Conservation (phyloP, 1,139 yeast species). For the Maudiozyma humilis region DNA sequence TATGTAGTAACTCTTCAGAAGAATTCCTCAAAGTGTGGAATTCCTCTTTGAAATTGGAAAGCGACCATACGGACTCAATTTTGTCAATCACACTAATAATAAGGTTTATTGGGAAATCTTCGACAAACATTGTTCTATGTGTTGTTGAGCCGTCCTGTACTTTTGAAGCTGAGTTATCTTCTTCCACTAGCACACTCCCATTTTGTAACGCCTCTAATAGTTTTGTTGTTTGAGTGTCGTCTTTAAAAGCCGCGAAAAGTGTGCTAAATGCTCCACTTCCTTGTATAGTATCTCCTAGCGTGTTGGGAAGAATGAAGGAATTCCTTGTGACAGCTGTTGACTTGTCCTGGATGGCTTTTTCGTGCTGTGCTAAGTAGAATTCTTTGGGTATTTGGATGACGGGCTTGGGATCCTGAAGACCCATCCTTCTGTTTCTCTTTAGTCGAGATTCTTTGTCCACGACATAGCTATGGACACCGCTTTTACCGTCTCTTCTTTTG, state of each 20-base stretch:
- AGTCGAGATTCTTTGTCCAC: constrained; percentile 20
- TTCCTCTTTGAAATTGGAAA: constrained; percentile 22
- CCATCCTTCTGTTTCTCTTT: constrained; percentile 25
- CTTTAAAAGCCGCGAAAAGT: constrained; percentile 20
- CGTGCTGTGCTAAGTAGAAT: constrained; percentile 27
- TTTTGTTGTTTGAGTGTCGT: constrained; percentile 17
- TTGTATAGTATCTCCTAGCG: constrained; percentile 5
- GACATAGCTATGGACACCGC: constrained; percentile 27
- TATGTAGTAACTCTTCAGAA: constrained; percentile 16
- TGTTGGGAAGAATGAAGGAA: constrained; percentile 17
- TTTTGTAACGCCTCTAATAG: constrained; percentile 26
- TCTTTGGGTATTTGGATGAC: constrained; percentile 28
- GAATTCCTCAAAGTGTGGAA: constrained; percentile 15
- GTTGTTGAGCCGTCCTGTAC: constrained; percentile 8
- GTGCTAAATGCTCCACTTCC: constrained; percentile 10
- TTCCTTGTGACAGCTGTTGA: constrained; percentile 13
- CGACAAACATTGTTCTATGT: constrained; percentile 29
- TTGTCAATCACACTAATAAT: constrained; percentile 25
- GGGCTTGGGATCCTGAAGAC: constrained; percentile 24
- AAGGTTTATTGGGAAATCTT: constrained; percentile 26
- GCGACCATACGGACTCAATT: constrained; percentile 27
- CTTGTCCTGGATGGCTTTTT: constrained; percentile 17
- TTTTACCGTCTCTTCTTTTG: constrained; percentile 29
- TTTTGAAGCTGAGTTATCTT: constrained; percentile 5
- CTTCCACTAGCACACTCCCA: constrained; percentile 28